Evolutionary conservation across 768 basidiomycete genomes (phyloP).

Genomic region (Mycena pura): DNA sequence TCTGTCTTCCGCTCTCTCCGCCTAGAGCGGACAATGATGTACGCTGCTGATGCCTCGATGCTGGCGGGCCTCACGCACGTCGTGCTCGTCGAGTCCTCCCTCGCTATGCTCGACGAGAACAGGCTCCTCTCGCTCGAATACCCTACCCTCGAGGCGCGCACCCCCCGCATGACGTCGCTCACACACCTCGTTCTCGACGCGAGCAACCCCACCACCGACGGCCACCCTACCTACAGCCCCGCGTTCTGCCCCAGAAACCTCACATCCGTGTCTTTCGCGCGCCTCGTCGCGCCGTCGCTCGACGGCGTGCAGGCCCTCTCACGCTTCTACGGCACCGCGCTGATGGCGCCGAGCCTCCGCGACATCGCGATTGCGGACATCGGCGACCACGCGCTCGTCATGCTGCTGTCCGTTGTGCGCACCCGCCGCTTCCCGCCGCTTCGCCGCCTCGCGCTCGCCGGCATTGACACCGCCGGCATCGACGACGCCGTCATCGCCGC

Average conservation of each 20-base stretch:
- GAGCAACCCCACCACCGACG: slow-evolving; percentile 5
- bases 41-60: slow-evolving; percentile 12
- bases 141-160: slow-evolving; percentile 10
- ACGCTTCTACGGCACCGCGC: slow-evolving; percentile 18
- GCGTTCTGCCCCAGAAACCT: slow-evolving; percentile 19
- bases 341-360: slow-evolving; percentile 5
- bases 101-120: slow-evolving; percentile 23
- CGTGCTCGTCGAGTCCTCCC: slow-evolving; percentile 14
- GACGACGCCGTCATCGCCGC: slow-evolving; percentile 5
- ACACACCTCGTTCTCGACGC: slow-evolving; percentile 10
- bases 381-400: slow-evolving; percentile 16
- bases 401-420: slow-evolving; percentile 21
- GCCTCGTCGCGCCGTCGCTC: slow-evolving; percentile 22
- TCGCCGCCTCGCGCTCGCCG: background rate
- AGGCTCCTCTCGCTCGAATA: slow-evolving; percentile 18
- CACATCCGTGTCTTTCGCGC: slow-evolving; percentile 6
- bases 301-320: slow-evolving; percentile 24
- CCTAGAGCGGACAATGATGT: slow-evolving; percentile 22
- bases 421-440: slow-evolving; percentile 2
- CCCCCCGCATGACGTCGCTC: slow-evolving; percentile 15
- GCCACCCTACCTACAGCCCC: slow-evolving; percentile 8
- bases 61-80: slow-evolving; percentile 10
- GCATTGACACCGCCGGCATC: slow-evolving; percentile 12
- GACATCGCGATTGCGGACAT: slow-evolving; percentile 12
- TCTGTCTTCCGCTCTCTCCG: slow-evolving; percentile 6